Evolutionary conservation across 2,329 filamentous ascomycete species (phyloP).

Genomic region (Clarireedia hainanense): DNA sequence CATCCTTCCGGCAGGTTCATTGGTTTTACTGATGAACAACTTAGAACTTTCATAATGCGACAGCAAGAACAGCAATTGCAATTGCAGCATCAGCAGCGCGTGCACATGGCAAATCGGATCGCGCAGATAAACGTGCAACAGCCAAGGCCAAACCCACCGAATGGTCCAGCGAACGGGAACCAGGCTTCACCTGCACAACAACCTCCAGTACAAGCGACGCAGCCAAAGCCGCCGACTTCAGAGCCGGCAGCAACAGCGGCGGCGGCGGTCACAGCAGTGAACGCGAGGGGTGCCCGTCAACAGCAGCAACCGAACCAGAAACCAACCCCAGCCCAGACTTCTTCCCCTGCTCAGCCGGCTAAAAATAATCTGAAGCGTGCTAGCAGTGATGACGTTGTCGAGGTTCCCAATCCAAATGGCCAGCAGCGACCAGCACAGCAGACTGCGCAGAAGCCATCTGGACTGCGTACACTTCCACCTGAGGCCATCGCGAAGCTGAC

Average conservation of each 20-base stretch:
- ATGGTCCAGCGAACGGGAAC: constrained; percentile 1
- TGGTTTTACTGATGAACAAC: constrained; percentile 25
- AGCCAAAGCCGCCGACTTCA: constrained; percentile 11
- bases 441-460: constrained; percentile 25
- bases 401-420: constrained; percentile 32
- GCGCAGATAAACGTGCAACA: constrained; percentile 11
- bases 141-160: constrained; percentile 4
- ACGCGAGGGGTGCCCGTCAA: constrained; percentile 13
- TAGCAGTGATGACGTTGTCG: constrained; percentile 37
- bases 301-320: constrained; percentile 12
- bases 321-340: constrained; percentile 18
- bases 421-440: constrained; percentile 16
- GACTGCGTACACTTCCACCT: constrained; percentile 25
- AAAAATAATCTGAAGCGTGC: constrained; percentile 36
- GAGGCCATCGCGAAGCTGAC: constrained; percentile 23
- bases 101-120: constrained; percentile 9
- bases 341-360: constrained; percentile 26
- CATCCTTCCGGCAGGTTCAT: constrained; percentile 25
- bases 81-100: constrained; percentile 10
- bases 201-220: constrained; percentile 11
- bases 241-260: constrained; percentile 2
- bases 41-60: constrained; percentile 23
- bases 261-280: neutral
- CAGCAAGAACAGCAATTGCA: constrained; percentile 12
- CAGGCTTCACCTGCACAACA: neutral